Conservation (phyloP, 306 rosid species). For the Abrus precatorius region DNA sequence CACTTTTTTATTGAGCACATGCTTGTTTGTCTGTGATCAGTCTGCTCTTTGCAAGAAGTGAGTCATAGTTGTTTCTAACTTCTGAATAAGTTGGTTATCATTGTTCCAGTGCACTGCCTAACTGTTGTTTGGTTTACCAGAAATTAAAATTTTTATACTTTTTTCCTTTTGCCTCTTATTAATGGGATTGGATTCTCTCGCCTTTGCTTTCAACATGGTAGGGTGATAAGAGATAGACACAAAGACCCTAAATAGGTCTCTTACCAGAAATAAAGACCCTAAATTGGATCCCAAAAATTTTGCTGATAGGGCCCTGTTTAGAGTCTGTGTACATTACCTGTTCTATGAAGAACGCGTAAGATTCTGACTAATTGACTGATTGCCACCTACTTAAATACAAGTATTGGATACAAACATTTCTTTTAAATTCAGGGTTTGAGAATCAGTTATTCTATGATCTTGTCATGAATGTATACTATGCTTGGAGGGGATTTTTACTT, state of each 20-base stretch:
- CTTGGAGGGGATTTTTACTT: slow-evolving; percentile 13
- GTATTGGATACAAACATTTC: slow-evolving; percentile 18
- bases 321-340: not conserved
- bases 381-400: slow-evolving; percentile 16
- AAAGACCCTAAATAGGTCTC: not conserved
- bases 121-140: slow-evolving; percentile 33
- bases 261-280: too few species aligned
- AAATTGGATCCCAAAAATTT: not conserved
- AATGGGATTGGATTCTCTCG: not conserved
- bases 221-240: slow-evolving; percentile 1
- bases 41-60: slow-evolving; percentile 7
- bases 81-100: slow-evolving; percentile 16
- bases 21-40: slow-evolving; percentile 15
- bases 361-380: slow-evolving; percentile 16
- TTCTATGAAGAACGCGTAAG: not conserved
- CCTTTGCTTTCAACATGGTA: not conserved
- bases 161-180: slow-evolving; percentile 15
- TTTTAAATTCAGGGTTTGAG: not conserved
- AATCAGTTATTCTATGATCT: not conserved
- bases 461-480: not conserved
- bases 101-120: slow-evolving; percentile 7
- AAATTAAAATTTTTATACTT: slow-evolving; percentile 20
- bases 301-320: slow-evolving; percentile 11
- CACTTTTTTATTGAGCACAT: slow-evolving; percentile 27
- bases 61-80: slow-evolving; percentile 2